Evolutionary conservation across 495 filamentous ascomycete genomes (phyloP).

Genomic region (Daldinia bambusicola): DNA sequence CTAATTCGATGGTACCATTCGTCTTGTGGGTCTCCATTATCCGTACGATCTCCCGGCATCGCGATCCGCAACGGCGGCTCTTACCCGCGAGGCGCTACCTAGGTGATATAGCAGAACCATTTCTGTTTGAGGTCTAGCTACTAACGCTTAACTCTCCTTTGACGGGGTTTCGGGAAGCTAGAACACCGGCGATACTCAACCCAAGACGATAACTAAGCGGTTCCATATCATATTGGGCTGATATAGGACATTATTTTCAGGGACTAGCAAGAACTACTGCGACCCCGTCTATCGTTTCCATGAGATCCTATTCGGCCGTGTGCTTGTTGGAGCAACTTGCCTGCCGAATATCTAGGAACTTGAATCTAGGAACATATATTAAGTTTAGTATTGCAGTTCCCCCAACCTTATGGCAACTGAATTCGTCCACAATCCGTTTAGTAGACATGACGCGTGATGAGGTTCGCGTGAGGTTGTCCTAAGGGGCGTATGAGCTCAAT

Average conservation of each 20-base stretch:
- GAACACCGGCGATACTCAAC: not conserved
- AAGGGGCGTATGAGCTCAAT: not conserved
- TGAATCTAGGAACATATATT: conserved; percentile 19
- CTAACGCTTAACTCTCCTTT: conserved; percentile 1
- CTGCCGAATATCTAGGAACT: conserved; percentile 28
- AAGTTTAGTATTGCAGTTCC: not conserved
- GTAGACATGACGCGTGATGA: conserved; percentile 1
- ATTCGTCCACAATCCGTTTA: not conserved
- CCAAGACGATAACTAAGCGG: not conserved
- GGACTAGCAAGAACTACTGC: not conserved
- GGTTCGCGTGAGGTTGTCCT: not conserved
- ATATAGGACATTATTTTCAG: not conserved
- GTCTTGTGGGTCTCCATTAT: conserved; percentile 8
- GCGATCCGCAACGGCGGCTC: not conserved
- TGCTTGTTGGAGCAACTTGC: conserved; percentile 5
- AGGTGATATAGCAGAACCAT: not conserved
- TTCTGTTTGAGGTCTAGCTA: conserved; percentile 1
- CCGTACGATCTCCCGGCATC: conserved; percentile 16
- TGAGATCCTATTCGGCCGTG: conserved; percentile 3
- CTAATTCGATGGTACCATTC: conserved; percentile 11
- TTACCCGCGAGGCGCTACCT: not conserved
- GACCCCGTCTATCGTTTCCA: not conserved
- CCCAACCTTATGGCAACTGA: not conserved
- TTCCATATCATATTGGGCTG: conserved; percentile 1
- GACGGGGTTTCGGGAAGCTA: conserved; percentile 1